These are phyloP conservation scores for Fraxinus baroniana DNA, from an alignment of 305 asterid genomes.

Conservation along the genomic window DNA sequence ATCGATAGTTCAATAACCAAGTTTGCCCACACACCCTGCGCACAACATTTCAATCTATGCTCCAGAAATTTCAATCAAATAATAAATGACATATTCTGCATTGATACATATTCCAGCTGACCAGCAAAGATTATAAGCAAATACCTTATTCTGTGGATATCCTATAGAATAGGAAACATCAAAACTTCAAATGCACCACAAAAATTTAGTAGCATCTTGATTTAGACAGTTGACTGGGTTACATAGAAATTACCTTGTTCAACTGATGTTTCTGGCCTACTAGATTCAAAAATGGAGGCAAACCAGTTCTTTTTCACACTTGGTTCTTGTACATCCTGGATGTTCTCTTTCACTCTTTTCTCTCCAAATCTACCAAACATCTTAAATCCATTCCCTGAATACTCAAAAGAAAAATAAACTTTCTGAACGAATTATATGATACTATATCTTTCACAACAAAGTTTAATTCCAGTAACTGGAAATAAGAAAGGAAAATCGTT, in stretches of 20 bases:
- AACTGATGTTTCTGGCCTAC: slow-evolving; percentile 37
- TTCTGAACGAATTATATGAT: background rate
- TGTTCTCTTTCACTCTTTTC: slow-evolving; percentile 34
- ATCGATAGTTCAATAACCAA: background rate
- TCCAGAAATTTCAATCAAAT: background rate
- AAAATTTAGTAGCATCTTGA: background rate
- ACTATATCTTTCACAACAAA: background rate
- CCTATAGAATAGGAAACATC: background rate
- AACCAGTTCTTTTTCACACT: slow-evolving; percentile 52
- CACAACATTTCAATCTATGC: background rate
- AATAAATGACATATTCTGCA: background rate
- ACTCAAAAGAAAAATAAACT: slow-evolving; percentile 15
- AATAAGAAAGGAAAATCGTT: background rate
- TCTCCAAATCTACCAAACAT: slow-evolving; percentile 39
- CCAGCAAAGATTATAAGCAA: background rate
- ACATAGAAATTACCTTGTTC: slow-evolving; percentile 47
- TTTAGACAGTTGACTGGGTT: background rate
- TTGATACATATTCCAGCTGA: background rate
- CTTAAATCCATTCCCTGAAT: slow-evolving; percentile 65
- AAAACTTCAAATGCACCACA: background rate
- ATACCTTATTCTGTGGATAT: background rate
- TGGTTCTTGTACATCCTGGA: slow-evolving; percentile 35
- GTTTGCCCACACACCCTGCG: background rate
- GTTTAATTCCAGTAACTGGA: background rate
- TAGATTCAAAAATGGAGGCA: slow-evolving; percentile 44